Evolutionary conservation across 2,329 filamentous ascomycete species (phyloP), one percentile per base, ranked within the genome.

Genomic region (Arthroderma uncinatum): DNA sequence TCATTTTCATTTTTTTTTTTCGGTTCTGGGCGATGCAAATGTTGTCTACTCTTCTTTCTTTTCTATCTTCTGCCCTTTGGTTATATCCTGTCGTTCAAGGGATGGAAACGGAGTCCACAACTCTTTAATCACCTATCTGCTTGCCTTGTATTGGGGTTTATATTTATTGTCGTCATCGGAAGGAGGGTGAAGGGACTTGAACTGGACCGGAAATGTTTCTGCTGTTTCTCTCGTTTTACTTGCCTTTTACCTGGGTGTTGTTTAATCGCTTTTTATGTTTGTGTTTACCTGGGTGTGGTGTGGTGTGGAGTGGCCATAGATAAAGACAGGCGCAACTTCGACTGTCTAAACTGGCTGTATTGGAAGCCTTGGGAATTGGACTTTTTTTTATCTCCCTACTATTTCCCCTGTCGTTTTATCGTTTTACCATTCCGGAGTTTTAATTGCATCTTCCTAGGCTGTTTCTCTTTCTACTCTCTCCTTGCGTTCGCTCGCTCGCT

Each of bases 251-350:
- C 48, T 36, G 16, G 12, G 14, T 54, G 10, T 54, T 54, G 16
- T 25, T 4, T 44, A 4, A 3, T 21, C 25, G 16, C 25, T 52
- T 10, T 14, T 23, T 47, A 10, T 44, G 40, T 44, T n/a, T 52
- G 47, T 33, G 10, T 19, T 33, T 16, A 19, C 25, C 30, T 53
- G 50, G 50, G 50, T 37, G 50, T 10, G 50, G 30, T 53, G 30
- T 37, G 33, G 19, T 53, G 28, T 37, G 16, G 23, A 4, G 33
- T 50, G 50, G 50, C 50, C 50, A 53, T 53, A 53, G 50, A 50
- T 50, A 50, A 47, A 50, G 47, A 53, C 50, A 53, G 50, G 50
- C 50, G 50, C 50, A 53, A 39, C 47, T 50, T 47, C 47, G 47
- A 50, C 47, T 50, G 47, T 50, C 47, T 50, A 47, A 12, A 23